Base-by-base conservation (phyloP, 148 eudicot species). In the Camellia lanceoleosa region DNA sequence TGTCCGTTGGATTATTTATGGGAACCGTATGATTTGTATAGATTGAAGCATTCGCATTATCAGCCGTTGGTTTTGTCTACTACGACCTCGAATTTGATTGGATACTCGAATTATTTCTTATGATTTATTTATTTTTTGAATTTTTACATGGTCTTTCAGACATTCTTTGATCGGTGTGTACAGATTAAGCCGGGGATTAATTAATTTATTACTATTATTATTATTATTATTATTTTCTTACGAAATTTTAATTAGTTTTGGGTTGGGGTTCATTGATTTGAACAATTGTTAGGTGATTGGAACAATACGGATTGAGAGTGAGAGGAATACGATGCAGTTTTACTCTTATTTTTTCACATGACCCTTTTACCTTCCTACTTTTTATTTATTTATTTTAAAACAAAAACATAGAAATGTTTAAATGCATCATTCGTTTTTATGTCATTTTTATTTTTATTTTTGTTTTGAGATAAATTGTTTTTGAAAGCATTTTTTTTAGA, bases 1-100 rank as follows among this genome's bases (percentile, higher is more conserved):
- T 92, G 97, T 83, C 91, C 94, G 68, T 82, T 90, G 86, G 97
- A 92, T 86, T 80, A 85, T 80, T 76, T 90, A 0, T 92, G 97
- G 97, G 79, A 82, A 54, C 92, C 89, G 0, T 92, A 92, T 47
- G 97, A 92, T 88, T 76, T 92, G 55, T 87, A 80, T 69, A 69
- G 52, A 23, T 10, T 62, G 76, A 79, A 41, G 54, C 71, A 56
- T 58, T 73, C 51, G 43, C 79, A 74, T 30, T 58, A 60, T 38
- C 52, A 66, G 13, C 82, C 80, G 44, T 64, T 79, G 80, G 74
- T 4, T 18, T 58, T 76, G 6, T 43, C 68, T 42, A 77, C 80
- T 23, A 19, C 68, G 42, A 23, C 2, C 8, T 16, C 75, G 2
- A 62, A 44, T 79, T 58, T 76, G 15, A 49, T 75, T 64, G 82